These are phyloP conservation scores for Linaria vulgaris DNA, from an alignment of 257 asterid genomes.

Conservation along the genomic window DNA sequence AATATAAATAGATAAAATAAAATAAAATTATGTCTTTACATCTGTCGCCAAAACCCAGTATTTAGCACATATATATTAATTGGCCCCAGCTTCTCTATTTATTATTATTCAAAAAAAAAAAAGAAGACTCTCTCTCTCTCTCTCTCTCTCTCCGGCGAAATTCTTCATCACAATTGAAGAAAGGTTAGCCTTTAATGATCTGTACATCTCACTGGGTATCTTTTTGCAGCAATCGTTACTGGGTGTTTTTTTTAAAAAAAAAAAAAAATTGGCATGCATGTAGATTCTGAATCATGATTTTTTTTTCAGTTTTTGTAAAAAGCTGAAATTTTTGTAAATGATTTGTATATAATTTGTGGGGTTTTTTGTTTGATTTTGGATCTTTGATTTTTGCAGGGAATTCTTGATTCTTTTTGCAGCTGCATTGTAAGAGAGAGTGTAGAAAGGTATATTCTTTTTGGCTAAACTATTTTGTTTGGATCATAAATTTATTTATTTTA, in stretches of 20 bases:
- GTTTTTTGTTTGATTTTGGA: neutral
- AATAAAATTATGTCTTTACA: too few species aligned
- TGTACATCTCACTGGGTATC: conserved; percentile 8
- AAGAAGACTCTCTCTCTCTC: too few species aligned
- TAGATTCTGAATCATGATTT: conserved; percentile 4
- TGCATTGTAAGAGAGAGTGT: conserved; percentile 27
- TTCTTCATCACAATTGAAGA: neutral
- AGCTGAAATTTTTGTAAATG: conserved; percentile 22
- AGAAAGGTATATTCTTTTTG: conserved; percentile 11
- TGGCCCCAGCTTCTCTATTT: too few species aligned
- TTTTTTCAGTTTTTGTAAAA: too few species aligned
- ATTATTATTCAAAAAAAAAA: too few species aligned
- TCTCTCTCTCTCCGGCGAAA: neutral
- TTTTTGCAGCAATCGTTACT: conserved; percentile 2
- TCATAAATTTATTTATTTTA: too few species aligned
- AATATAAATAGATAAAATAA: too few species aligned
- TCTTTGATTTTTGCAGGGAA: conserved; percentile 29
- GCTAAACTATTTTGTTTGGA: neutral
- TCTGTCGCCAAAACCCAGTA: too few species aligned
- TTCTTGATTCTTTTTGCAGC: conserved; percentile 19
- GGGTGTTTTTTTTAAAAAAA: too few species aligned
- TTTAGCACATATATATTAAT: too few species aligned
- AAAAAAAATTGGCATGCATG: too few species aligned
- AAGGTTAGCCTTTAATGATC: neutral
- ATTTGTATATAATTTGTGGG: neutral